Evolutionary conservation across 2,329 filamentous ascomycete species (phyloP).

Genomic region (Cryphonectria radicalis): DNA sequence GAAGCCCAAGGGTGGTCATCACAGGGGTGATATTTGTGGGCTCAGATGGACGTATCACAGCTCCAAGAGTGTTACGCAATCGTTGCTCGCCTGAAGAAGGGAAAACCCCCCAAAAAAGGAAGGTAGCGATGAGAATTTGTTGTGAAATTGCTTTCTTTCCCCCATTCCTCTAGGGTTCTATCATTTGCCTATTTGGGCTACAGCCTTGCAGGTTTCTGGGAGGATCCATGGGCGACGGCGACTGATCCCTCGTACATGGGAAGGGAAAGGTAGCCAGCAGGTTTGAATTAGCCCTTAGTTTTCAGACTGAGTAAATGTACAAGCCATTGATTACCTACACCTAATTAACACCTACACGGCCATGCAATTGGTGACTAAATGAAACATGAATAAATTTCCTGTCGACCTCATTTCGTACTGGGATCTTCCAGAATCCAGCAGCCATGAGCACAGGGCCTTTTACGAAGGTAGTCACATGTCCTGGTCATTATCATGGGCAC

Average conservation of each 20-base stretch:
- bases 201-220: neutral
- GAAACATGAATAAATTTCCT: neutral
- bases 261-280: no score
- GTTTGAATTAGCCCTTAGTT: no score
- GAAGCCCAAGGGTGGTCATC: constrained; percentile 13
- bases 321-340: neutral
- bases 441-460: neutral
- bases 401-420: neutral
- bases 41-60: constrained; percentile 18
- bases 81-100: constrained; percentile 12
- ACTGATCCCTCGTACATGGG: neutral
- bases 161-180: neutral
- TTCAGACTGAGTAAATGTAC: neutral
- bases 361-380: neutral
- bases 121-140: neutral
- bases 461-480: neutral
- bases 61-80: constrained; percentile 3
- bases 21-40: constrained; percentile 21
- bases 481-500: neutral
- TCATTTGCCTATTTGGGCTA: neutral
- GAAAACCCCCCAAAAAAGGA: neutral
- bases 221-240: neutral
- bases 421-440: neutral
- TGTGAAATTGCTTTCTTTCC: neutral
- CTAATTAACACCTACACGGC: neutral